These are phyloP conservation scores for Linderniella brevidens DNA, from an alignment of 257 asterid genomes.

Conservation along the genomic window DNA sequence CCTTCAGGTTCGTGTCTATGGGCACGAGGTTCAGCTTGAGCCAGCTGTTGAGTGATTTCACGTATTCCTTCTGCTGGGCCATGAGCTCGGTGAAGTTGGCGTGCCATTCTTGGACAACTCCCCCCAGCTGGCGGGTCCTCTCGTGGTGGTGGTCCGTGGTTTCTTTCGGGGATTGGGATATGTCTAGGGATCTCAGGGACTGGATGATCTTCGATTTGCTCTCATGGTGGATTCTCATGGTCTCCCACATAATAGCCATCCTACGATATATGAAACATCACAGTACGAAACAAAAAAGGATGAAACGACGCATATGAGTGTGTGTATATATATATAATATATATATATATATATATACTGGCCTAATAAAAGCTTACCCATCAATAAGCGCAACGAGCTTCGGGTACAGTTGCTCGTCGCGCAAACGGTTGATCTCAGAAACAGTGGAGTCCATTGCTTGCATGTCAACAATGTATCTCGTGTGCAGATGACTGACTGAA, in stretches of 20 bases:
- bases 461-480: conserved; percentile 97
- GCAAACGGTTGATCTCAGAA: conserved; percentile 73
- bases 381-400: conserved; percentile 76
- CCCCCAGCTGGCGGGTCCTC: conserved; percentile 62
- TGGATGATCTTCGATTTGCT: conserved; percentile 42
- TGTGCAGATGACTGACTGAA: conserved; percentile 90
- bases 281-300: neutral
- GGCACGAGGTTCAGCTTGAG: conserved; percentile 73
- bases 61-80: conserved; percentile 53
- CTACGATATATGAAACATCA: conserved; percentile 24
- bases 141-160: conserved; percentile 84
- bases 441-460: conserved; percentile 99
- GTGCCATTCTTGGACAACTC: conserved; percentile 72
- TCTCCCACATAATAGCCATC: conserved; percentile 94
- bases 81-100: conserved; percentile 53
- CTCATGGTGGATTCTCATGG: conserved; percentile 53
- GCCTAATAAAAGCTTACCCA: conserved; percentile 40
- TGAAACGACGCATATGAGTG: neutral
- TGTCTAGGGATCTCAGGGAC: conserved; percentile 39
- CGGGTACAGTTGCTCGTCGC: conserved; percentile 85
- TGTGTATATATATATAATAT: neutral
- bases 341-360: too few relatives aligned
- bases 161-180: conserved; percentile 60
- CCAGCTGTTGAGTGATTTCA: conserved; percentile 62
- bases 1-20: conserved; percentile 70